Evolutionary conservation across 2,329 filamentous ascomycete genomes (phyloP).

Genomic region (Metarhizium sp.): DNA sequence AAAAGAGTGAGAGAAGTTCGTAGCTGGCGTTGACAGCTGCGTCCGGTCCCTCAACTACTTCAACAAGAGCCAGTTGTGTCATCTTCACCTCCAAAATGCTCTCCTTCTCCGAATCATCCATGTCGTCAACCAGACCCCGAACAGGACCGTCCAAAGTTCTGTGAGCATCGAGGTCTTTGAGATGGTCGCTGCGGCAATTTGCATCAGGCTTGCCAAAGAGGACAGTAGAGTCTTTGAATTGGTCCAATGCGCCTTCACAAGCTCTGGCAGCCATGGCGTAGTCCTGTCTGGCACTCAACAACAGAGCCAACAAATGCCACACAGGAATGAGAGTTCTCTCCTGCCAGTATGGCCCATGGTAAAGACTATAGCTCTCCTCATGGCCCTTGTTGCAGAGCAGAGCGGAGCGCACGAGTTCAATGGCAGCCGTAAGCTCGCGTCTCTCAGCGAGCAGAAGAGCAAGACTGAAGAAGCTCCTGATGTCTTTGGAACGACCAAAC

Average conservation of each 20-base stretch:
- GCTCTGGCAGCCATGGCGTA: slow-evolving; percentile 70
- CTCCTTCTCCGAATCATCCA: slow-evolving; percentile 79
- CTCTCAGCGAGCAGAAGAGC: slow-evolving; percentile 82
- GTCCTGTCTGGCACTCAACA: slow-evolving; percentile 80
- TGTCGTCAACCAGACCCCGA: slow-evolving; percentile 59
- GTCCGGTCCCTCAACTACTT: slow-evolving; percentile 74
- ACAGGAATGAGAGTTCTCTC: slow-evolving; percentile 64
- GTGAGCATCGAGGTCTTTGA: slow-evolving; percentile 43
- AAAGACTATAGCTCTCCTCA: slow-evolving; percentile 32
- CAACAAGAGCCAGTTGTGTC: slow-evolving; percentile 78
- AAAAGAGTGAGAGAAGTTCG: slow-evolving; percentile 75
- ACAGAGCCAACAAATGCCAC: slow-evolving; percentile 83
- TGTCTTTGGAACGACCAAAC: slow-evolving; percentile 55
- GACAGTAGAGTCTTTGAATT: slow-evolving; percentile 64
- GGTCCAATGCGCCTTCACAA: slow-evolving; percentile 85
- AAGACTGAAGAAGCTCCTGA: slow-evolving; percentile 72
- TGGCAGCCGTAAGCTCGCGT: slow-evolving; percentile 68
- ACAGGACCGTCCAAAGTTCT: slow-evolving; percentile 12
- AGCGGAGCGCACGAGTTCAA: slow-evolving; percentile 72
- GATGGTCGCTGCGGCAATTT: slow-evolving; percentile 54
- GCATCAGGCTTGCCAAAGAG: slow-evolving; percentile 57
- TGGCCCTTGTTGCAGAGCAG: slow-evolving; percentile 50
- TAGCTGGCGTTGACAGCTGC: slow-evolving; percentile 81
- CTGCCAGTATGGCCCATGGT: slow-evolving; percentile 45
- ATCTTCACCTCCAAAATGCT: slow-evolving; percentile 90